These are phyloP conservation scores for Solanum piurae DNA, from an alignment of 257 asterid species.

Conservation along the genomic window DNA sequence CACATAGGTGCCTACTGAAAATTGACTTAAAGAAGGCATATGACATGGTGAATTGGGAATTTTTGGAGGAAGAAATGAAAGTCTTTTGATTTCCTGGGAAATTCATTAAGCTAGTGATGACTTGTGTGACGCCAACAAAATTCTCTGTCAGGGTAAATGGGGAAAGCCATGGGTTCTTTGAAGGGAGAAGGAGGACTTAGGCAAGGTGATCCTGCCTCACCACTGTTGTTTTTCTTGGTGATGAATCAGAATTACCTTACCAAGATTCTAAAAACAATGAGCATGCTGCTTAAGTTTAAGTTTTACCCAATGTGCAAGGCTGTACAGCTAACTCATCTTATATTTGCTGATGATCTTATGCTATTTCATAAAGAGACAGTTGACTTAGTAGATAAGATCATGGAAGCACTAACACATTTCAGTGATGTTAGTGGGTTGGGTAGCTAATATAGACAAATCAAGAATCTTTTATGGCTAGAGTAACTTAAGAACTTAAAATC, in stretches of 20 bases:
- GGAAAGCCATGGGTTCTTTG: background rate
- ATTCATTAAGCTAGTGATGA: background rate
- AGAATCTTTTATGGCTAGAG: background rate
- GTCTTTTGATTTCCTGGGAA: background rate
- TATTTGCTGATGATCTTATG: background rate
- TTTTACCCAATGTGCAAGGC: background rate
- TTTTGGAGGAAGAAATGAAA: background rate
- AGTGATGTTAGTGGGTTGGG: background rate
- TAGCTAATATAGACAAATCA: background rate
- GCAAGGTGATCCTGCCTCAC: background rate
- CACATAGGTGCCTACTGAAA: background rate
- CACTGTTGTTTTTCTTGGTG: background rate
- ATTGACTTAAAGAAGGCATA: background rate
- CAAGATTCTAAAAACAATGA: background rate
- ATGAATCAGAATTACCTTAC: background rate
- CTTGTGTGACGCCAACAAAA: background rate
- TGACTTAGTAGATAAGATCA: background rate
- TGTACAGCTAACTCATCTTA: background rate
- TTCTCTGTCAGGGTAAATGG: background rate
- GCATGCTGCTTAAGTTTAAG: background rate
- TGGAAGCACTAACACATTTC: background rate
- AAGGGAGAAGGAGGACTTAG: background rate
- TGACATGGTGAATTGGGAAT: background rate
- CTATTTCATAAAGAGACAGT: background rate
- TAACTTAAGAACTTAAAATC: background rate